These are phyloP conservation scores for Aspergillus aculeatus DNA, from an alignment of 2,329 filamentous ascomycete species.

Conservation along the genomic window DNA sequence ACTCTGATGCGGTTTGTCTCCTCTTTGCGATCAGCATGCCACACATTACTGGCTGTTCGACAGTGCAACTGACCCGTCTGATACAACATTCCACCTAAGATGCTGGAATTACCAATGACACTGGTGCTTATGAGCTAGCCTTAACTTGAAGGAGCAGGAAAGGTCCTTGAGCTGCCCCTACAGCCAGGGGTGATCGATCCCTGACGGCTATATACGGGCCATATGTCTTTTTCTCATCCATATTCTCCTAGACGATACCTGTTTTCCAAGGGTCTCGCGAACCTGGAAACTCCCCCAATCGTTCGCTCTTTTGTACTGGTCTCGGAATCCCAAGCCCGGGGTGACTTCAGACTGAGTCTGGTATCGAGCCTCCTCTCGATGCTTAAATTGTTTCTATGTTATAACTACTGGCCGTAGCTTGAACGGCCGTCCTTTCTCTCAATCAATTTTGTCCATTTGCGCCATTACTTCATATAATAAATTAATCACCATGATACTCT, in stretches of 20 bases:
- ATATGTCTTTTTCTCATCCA: background rate
- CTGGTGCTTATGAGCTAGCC: conserved; percentile 10
- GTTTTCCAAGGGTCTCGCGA: background rate
- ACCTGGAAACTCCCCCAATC: background rate
- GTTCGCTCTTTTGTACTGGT: background rate
- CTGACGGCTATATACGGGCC: conserved; percentile 11
- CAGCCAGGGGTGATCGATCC: conserved; percentile 19
- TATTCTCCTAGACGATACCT: background rate
- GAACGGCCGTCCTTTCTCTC: conserved; percentile 13
- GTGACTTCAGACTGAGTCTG: background rate
- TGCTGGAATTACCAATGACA: background rate
- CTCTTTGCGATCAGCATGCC: conserved; percentile 14
- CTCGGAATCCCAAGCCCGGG: background rate
- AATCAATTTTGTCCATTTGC: background rate
- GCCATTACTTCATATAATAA: background rate
- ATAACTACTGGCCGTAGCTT: conserved; percentile 9
- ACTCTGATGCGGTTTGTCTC: conserved; percentile 4
- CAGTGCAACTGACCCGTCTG: conserved; percentile 7
- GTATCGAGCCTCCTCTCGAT: conserved; percentile 13
- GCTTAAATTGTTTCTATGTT: conserved; percentile 6
- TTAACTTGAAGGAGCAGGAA: conserved; percentile 3
- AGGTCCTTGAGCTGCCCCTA: background rate
- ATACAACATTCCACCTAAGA: conserved; percentile 11
- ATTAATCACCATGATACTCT: conserved; percentile 24
- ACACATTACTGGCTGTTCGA: conserved; percentile 12